These are phyloP conservation scores for Chaetothyriales sp. DNA, from an alignment of 2,329 filamentous ascomycete species.

Conservation along the genomic window DNA sequence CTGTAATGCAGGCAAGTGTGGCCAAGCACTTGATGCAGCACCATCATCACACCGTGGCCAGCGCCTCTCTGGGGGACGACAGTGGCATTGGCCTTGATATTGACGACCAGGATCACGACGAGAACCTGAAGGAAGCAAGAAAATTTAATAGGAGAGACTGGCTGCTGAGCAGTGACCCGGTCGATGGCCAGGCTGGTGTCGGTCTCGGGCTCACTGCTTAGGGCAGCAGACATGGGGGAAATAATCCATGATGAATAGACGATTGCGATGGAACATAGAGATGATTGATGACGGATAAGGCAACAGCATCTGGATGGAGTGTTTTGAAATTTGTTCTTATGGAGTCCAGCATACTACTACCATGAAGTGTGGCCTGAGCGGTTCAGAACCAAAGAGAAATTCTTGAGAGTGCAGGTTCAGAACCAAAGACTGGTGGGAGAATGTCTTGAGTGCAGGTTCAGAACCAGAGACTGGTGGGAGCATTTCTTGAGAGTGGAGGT, in stretches of 20 bases:
- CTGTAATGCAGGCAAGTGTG: neutral
- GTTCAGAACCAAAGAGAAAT: neutral
- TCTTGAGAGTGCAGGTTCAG: too few species aligned
- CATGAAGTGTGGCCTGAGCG: too few species aligned
- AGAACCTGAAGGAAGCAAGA: conserved; percentile 16
- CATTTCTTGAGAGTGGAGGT: too few species aligned
- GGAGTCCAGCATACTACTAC: neutral
- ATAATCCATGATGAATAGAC: neutral
- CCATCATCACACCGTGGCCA: neutral
- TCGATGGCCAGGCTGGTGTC: conserved; percentile 5
- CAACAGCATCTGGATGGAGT: neutral
- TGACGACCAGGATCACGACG: conserved; percentile 49
- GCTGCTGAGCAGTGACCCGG: conserved; percentile 18
- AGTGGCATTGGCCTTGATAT: conserved; percentile 17
- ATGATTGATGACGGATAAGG: neutral
- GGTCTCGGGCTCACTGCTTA: neutral
- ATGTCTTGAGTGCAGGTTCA: too few species aligned
- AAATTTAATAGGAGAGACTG: conserved; percentile 18
- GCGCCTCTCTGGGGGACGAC: conserved; percentile 8
- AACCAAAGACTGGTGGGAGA: neutral
- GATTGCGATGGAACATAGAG: neutral
- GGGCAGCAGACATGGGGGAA: neutral
- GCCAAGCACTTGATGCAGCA: neutral
- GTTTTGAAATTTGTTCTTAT: neutral
- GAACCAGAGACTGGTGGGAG: too few species aligned